Evolutionary conservation across 108 stramenopile genomes (phyloP), one percentile per base, ranked within the genome.

Genomic region (Mayamaea pseudoterrestris): DNA sequence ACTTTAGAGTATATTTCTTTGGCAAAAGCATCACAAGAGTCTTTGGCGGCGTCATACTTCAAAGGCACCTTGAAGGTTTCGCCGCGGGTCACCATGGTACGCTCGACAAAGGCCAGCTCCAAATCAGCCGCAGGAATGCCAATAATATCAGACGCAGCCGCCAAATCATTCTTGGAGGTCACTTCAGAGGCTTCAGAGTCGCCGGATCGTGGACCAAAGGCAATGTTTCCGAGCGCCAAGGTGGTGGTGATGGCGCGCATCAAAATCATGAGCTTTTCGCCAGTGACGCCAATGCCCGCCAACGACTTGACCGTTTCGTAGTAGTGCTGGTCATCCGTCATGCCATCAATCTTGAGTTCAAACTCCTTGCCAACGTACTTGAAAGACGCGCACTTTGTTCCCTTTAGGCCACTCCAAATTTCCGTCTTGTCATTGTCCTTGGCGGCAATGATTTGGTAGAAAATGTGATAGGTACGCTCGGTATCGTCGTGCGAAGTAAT

Each of bases 391-490:
- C 50, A 51, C 29, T 65, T 65, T 16, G 78, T 63, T 11, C 76
- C 76, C 20, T 60, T 62, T n/a, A 90, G 62, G 0, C 83, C 80
- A 27, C 63, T 68, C 88, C 88, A 90, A 16, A 90, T 78, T 27
- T 47, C 40, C 9, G 47, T 49, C 45, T 83, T 90, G 24, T 50
- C 49, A n/a, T 65, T 58, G 31, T 83, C 80, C 8, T 78, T 73
- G 31, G 92, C 93, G 12, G 88, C 86, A n/a, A 93, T 50, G 11
- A 97, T 55, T 68, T 98, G 95, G 66, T 99, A 99, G 52, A 99
- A 99, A 14, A 98, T 84, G 60, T 99, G 99, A 69, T 92, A 99
- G 48, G 96, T 98, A 27, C 99, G 55, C 66, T 99, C 99, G 0
- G 88, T 90, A 48, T 88, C 70, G 30, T 92, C 76, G 59, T 97